Base-by-base conservation (phyloP, 495 filamentous ascomycete genomes). In the Trichocladium uniseriatum region DNA sequence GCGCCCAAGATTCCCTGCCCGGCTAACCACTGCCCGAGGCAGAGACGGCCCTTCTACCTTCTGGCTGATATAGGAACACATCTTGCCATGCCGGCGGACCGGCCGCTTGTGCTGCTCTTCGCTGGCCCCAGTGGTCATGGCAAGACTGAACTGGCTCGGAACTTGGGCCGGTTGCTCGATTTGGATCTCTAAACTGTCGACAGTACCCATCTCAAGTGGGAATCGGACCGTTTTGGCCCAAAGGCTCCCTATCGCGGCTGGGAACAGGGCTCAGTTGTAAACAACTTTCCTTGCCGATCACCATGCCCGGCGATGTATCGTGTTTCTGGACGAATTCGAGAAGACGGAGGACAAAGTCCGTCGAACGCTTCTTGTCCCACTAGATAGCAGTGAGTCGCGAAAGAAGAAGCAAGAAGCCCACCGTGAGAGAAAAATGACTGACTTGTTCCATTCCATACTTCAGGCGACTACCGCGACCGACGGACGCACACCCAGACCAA, bases 321-420 rank as follows among this genome's bases (percentile, higher is more conserved):
- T 80, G 2, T 79, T 78, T 49, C 50, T 81, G 8, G 78, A 80
- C 42, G 76, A 80, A 38, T 79, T 81, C 32, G 77, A 80, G 24
- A 80, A 80, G 58, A 78, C 76, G 14, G 67, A 56, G 7, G 16
- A 60, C 2, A 65, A 68, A 4, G 62, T 74, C 14, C 66, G 65
- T 11, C 51, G 71, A 21, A 57, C 69, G 20, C 60, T 78, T 34
- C 51, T 79, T 0, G 37, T 69, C 22, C 67, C 67, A 2, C 75
- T 79, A 46, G 65, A 75, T 11, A 64, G 66, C 48, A 70, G 70
- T 72, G 59, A 8, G 61, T 46, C 6, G n/a, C 14, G 28, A 11
- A 45, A 11, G 5, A 7, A 10, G 5, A 7, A 1, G 6, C 5
- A 28, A 4, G 31, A 4, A 3, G 4, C 16, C 18, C 14, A 15